Evolutionary conservation across 2,329 filamentous ascomycete species (phyloP).

Genomic region (Sporothrix protearum): DNA sequence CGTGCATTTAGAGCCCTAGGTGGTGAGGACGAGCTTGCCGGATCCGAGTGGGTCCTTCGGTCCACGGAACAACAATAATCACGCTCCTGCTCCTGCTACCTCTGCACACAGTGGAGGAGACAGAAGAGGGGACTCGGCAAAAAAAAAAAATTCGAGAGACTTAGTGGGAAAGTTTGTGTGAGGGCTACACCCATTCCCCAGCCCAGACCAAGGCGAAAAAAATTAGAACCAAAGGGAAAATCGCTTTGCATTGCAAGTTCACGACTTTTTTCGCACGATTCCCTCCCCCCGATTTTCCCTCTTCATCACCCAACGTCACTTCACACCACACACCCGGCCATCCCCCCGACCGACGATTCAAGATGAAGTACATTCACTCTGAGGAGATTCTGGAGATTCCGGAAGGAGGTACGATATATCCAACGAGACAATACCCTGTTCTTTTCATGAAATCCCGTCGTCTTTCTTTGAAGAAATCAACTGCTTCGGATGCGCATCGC

Average conservation of each 20-base stretch:
- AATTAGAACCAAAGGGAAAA: slow-evolving; percentile 21
- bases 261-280: slow-evolving; percentile 19
- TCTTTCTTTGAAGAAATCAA: neutral
- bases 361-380: slow-evolving; percentile 99
- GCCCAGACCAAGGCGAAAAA: slow-evolving; percentile 23
- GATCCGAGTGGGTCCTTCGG: neutral
- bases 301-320: slow-evolving; percentile 25
- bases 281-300: slow-evolving; percentile 17
- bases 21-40: neutral
- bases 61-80: slow-evolving; percentile 16
- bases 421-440: neutral
- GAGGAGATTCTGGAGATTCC: slow-evolving; percentile 93
- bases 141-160: slow-evolving; percentile 26
- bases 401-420: slow-evolving; percentile 73
- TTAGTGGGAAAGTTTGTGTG: slow-evolving; percentile 24
- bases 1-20: slow-evolving; percentile 8
- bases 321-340: slow-evolving; percentile 22
- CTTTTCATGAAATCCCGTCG: neutral
- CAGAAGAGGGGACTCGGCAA: slow-evolving; percentile 5
- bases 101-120: neutral
- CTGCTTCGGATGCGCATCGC: slow-evolving; percentile 18
- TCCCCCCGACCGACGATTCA: slow-evolving; percentile 49
- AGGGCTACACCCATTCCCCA: slow-evolving; percentile 15
- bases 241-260: slow-evolving; percentile 16
- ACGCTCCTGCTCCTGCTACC: neutral